Base-by-base conservation (phyloP, 2,329 filamentous ascomycete species). In the Aspergillus fumigatus region DNA sequence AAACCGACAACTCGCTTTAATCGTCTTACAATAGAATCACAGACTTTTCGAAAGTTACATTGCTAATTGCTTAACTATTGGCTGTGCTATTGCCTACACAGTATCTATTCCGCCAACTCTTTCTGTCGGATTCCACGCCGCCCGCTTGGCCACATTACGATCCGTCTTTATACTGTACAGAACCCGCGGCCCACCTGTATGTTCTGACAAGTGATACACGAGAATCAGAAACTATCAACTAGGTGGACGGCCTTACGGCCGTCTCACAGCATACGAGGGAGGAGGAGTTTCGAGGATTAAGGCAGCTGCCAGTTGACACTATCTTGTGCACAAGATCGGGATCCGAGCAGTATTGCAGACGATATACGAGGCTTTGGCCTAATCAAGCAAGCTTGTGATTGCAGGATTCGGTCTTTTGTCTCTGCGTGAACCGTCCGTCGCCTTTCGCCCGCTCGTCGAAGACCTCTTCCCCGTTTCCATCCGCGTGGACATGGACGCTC, bases 401-500 rank as follows among this genome's bases (percentile, higher is more conserved):
- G 32, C 5, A 38, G 38, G 25, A 48, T 41, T 29, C n/a, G 27
- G 40, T 48, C 10, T 45, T 50, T 32, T 32, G 26, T 53, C 17
- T 51, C 29, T 43, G 29, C 53, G 43, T 19, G 47, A 48, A 48
- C 23, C 17, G 17, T 48, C 47, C n/a, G 40, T 43, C 14, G 47
- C 5, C 32, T 35, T 21, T 50, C 38, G 53, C 41, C 41, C 19
- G 47, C 38, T 27, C 10, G 25, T 25, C 19, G 35, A 55, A n/a
- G 35, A n/a, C 45, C n/a, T 51, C 21, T 43, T 25, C 9, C 35
- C 21, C 14, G 32, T 17, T 27, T 9, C 11, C 21, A 25, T 43
- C 27, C 32, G 45, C 50, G 55, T 54, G 62, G 64, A 63, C 54
- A 87, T 87, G 84, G 84, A 87, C 79, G 81, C 83, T 63, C 83